Evolutionary conservation across 2,329 filamentous ascomycete genomes (phyloP).

Genomic region (Penicillium sp.): DNA sequence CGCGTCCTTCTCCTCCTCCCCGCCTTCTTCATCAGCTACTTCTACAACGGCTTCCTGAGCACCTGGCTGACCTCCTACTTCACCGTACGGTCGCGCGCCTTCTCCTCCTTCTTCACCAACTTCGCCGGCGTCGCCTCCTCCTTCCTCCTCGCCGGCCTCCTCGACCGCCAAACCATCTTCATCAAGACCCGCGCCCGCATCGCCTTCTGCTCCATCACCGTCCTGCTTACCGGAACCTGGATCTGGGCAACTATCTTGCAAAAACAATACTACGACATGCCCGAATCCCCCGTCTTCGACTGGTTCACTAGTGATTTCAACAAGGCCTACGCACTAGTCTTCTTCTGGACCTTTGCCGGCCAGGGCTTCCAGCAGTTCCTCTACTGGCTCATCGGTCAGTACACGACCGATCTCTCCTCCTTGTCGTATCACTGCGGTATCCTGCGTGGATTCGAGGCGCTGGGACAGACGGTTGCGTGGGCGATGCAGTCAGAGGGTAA

Average conservation of each 20-base stretch:
- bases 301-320: slow-evolving; percentile 25
- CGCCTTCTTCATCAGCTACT: slow-evolving; percentile 31
- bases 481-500: slow-evolving; percentile 24
- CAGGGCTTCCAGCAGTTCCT: slow-evolving; percentile 27
- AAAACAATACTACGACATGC: slow-evolving; percentile 20
- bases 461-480: slow-evolving; percentile 27
- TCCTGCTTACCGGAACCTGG: slow-evolving; percentile 22
- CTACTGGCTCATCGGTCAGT: slow-evolving; percentile 27
- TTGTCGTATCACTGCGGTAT: slow-evolving; percentile 27
- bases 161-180: slow-evolving; percentile 24
- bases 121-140: slow-evolving; percentile 25
- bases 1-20: slow-evolving; percentile 25
- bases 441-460: slow-evolving; percentile 24
- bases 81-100: slow-evolving; percentile 24
- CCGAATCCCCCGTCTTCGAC: slow-evolving; percentile 22
- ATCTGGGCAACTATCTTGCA: slow-evolving; percentile 25
- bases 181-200: slow-evolving; percentile 25
- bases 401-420: slow-evolving; percentile 24
- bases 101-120: slow-evolving; percentile 28
- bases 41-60: slow-evolving; percentile 30
- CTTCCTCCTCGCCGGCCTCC: slow-evolving; percentile 21
- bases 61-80: slow-evolving; percentile 27
- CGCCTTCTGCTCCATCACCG: slow-evolving; percentile 18
- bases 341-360: slow-evolving; percentile 25
- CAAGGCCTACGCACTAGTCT: slow-evolving; percentile 23